Conservation (phyloP, 768 basidiomycete species). For the Hirschioporus abietinus region DNA sequence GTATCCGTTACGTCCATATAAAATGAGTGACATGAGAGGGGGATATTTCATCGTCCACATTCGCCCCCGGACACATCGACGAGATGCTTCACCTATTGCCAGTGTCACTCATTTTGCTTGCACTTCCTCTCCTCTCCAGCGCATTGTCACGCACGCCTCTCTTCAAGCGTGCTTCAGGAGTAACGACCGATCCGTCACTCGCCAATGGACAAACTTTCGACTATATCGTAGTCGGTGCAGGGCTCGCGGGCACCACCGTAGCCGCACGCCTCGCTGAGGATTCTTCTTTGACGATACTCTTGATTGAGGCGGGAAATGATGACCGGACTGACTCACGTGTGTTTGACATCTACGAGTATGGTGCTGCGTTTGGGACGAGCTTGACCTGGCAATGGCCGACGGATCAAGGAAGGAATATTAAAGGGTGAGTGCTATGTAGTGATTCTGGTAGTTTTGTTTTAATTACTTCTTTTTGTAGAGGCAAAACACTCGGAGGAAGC, state of each 20-base stretch:
- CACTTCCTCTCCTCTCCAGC: background rate
- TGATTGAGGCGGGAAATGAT: conserved; percentile 50
- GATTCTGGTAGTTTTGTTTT: background rate
- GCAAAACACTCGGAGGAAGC: conserved; percentile 36
- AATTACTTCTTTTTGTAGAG: conserved; percentile 22
- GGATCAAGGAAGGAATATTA: conserved; percentile 34
- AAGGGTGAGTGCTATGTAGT: conserved; percentile 30
- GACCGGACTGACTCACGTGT: conserved; percentile 38
- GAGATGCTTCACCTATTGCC: too few species aligned
- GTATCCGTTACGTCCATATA: background rate
- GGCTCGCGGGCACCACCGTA: too few species aligned
- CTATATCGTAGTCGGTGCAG: conserved; percentile 38
- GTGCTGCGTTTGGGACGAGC: conserved; percentile 34
- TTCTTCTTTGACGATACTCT: conserved; percentile 32
- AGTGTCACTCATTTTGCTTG: background rate
- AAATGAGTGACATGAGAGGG: background rate
- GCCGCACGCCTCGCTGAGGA: conserved; percentile 44
- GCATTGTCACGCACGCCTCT: background rate
- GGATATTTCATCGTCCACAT: background rate
- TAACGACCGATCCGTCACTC: background rate
- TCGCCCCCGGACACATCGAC: background rate
- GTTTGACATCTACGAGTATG: too few species aligned
- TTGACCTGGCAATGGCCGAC: conserved; percentile 45
- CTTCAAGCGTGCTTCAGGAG: background rate
- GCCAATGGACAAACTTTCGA: conserved; percentile 17